Evolutionary conservation across 2,329 filamentous ascomycete species (phyloP).

Genomic region (Aspergillus sp.): DNA sequence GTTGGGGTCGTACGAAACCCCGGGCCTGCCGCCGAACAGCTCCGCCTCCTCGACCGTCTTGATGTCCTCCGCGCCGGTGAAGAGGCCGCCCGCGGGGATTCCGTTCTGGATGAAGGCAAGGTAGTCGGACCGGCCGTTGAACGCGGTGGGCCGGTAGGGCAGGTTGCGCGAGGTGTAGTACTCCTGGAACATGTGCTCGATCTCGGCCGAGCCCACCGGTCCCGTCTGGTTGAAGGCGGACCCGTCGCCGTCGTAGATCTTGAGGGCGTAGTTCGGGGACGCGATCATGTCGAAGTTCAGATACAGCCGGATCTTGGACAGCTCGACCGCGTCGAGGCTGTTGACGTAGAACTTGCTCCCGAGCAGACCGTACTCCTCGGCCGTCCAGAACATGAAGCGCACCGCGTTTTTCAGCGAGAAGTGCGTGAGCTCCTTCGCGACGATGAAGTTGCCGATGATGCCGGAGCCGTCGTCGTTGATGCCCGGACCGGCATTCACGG

Average conservation of each 20-base stretch:
- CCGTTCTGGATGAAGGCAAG: slow-evolving; percentile 64
- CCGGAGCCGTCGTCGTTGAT: slow-evolving; percentile 74
- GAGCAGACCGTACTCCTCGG: slow-evolving; percentile 54
- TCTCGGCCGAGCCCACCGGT: slow-evolving; percentile 56
- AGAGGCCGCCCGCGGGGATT: slow-evolving; percentile 66
- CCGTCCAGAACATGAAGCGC: slow-evolving; percentile 59
- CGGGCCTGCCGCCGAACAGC: slow-evolving; percentile 63
- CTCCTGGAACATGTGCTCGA: slow-evolving; percentile 57
- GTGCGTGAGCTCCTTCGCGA: slow-evolving; percentile 54
- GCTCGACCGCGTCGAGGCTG: slow-evolving; percentile 39
- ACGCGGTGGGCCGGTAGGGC: slow-evolving; percentile 61
- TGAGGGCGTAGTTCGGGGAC: slow-evolving; percentile 50
- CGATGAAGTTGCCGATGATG: slow-evolving; percentile 50
- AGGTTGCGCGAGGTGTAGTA: slow-evolving; percentile 56
- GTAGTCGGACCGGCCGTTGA: slow-evolving; percentile 73
- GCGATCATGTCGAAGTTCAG: slow-evolving; percentile 66
- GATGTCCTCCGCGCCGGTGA: slow-evolving; percentile 66
- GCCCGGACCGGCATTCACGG: slow-evolving; percentile 53
- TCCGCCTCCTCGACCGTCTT: slow-evolving; percentile 59
- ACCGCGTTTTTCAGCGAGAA: slow-evolving; percentile 63
- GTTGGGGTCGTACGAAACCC: slow-evolving; percentile 46
- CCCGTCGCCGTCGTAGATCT: slow-evolving; percentile 43
- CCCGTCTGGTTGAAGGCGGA: slow-evolving; percentile 43
- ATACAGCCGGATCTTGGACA: slow-evolving; percentile 54
- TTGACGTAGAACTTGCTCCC: slow-evolving; percentile 51